phyloP scores from a whole-genome alignment of 805 yeast species.

The Lachancea nothofagi region DNA sequence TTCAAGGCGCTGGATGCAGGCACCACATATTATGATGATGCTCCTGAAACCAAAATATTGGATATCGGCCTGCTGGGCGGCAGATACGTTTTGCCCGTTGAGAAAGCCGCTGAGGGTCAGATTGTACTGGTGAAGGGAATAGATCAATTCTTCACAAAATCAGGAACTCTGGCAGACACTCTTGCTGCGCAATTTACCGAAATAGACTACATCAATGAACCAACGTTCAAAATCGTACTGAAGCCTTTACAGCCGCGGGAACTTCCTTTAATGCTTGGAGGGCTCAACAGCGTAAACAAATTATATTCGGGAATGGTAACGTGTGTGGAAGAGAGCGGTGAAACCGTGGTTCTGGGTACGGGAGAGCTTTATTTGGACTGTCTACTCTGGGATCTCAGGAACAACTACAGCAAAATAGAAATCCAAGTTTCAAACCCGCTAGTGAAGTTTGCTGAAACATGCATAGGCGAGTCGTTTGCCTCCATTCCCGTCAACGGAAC shows the following conservation, averaged over 20 bases:
- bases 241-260: constrained; percentile 80
- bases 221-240: constrained; percentile 75
- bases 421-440: constrained; percentile 83
- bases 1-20: constrained; percentile 41
- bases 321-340: constrained; percentile 87
- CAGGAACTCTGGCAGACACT: constrained; percentile 46
- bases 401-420: constrained; percentile 55
- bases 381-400: constrained; percentile 67
- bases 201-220: constrained; percentile 41
- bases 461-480: constrained; percentile 57
- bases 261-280: constrained; percentile 65
- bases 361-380: constrained; percentile 90
- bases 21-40: constrained; percentile 45
- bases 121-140: constrained; percentile 64
- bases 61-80: constrained; percentile 58
- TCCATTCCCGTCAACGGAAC: constrained; percentile 58
- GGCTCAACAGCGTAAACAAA: constrained; percentile 55
- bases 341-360: constrained; percentile 68
- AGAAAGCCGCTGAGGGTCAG: constrained; percentile 56
- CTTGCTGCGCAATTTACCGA: constrained; percentile 29
- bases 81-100: constrained; percentile 55
- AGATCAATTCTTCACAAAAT: constrained; percentile 48
- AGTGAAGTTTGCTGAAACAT: constrained; percentile 74
- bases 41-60: constrained; percentile 34
- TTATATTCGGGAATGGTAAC: constrained; percentile 61